phyloP scores from a whole-genome alignment of 495 filamentous ascomycete species.

The Cenococcum geophilum region DNA sequence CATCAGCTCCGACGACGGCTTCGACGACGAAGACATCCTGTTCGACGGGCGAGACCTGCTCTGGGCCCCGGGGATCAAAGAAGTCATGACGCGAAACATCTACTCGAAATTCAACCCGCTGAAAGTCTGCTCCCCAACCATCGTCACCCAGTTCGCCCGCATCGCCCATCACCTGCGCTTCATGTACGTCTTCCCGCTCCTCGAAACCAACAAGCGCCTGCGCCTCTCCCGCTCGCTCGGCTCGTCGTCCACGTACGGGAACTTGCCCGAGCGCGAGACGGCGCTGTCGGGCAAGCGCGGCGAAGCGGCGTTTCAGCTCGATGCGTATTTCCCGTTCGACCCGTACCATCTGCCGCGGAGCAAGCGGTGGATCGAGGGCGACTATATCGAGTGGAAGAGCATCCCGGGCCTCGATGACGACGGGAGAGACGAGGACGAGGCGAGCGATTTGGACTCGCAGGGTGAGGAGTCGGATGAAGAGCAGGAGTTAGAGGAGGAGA shows the following conservation, averaged over 20 bases:
- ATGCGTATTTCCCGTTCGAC: conserved; percentile 96
- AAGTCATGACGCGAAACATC: conserved; percentile 65
- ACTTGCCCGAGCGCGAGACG: conserved; percentile 56
- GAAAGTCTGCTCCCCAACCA: conserved; percentile 88
- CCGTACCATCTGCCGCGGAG: conserved; percentile 84
- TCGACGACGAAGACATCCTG: conserved; percentile 47
- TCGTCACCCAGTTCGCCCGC: conserved; percentile 85
- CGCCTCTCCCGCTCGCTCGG: conserved; percentile 53
- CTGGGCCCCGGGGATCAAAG: conserved; percentile 68
- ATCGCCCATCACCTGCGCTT: conserved; percentile 77
- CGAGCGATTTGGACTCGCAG: conserved; percentile 35
- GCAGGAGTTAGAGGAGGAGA: conserved; percentile 6
- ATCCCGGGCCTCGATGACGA: conserved; percentile 61
- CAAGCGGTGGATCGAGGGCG: conserved; percentile 74
- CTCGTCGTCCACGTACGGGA: conserved; percentile 33
- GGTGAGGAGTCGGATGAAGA: conserved; percentile 44
- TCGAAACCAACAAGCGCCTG: conserved; percentile 86
- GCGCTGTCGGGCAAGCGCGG: conserved; percentile 52
- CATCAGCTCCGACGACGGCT: conserved; percentile 46
- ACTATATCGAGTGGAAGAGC: conserved; percentile 78
- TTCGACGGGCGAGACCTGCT: conserved; percentile 57
- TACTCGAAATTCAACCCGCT: conserved; percentile 86
- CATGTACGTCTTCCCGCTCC: conserved; percentile 75
- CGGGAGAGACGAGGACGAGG: conserved; percentile 46
- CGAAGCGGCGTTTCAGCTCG: conserved; percentile 69